Conservation (phyloP, 1,284 basidiomycete genomes). For the Puccinia sorghi region DNA sequence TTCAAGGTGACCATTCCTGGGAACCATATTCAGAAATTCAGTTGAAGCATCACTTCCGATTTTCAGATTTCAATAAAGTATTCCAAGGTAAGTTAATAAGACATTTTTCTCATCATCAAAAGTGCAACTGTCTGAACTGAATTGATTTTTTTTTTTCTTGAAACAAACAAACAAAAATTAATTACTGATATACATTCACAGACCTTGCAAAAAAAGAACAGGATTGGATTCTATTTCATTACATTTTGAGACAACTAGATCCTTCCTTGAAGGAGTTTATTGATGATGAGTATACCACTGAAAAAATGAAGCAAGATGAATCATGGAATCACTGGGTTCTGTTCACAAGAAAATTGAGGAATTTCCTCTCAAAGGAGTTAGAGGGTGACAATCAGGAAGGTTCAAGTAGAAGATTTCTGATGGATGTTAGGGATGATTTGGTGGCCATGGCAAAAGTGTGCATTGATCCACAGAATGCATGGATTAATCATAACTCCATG, state of each 20-base stretch:
- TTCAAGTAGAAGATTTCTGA: background rate
- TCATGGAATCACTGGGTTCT: background rate
- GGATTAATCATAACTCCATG: background rate
- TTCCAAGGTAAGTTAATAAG: background rate
- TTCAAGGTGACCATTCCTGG: background rate
- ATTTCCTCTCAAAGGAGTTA: background rate
- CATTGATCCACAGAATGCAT: background rate
- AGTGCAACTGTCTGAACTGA: background rate
- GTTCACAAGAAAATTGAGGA: conserved; percentile 2
- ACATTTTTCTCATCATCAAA: background rate
- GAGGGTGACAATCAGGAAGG: background rate
- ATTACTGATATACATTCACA: background rate
- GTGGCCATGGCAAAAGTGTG: background rate
- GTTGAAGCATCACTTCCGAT: background rate
- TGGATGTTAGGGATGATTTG: background rate
- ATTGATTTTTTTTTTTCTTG: background rate
- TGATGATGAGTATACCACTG: background rate
- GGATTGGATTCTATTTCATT: background rate
- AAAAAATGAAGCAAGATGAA: background rate
- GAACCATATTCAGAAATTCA: background rate
- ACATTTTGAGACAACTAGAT: background rate
- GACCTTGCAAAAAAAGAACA: background rate
- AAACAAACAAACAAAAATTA: background rate
- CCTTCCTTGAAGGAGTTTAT: background rate
- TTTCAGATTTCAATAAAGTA: background rate